Percentiles rank a stretch among this genome's conserved stretches.
Conservation (phyloP, 805 yeast species). For the Yarrowia alimentaria region DNA sequence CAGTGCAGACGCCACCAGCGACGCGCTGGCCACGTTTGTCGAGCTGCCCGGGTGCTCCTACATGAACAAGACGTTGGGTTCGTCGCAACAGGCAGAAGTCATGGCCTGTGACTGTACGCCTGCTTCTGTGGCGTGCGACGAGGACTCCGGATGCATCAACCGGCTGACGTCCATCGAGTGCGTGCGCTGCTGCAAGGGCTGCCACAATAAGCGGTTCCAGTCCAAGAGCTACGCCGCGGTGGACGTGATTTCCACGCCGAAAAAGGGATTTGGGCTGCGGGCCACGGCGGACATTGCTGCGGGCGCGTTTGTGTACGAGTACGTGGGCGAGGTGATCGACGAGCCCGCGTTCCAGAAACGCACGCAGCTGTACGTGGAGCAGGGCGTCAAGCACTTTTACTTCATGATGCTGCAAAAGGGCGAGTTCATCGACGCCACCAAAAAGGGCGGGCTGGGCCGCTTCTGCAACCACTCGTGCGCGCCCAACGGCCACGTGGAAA, state of each 20-base stretch:
- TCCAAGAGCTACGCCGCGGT: slow-evolving; percentile 66
- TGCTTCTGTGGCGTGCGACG: slow-evolving; percentile 68
- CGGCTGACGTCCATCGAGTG: slow-evolving; percentile 91
- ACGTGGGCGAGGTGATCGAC: slow-evolving; percentile 90
- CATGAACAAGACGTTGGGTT: slow-evolving; percentile 60
- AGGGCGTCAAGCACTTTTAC: slow-evolving; percentile 76
- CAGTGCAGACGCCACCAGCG: slow-evolving; percentile 56
- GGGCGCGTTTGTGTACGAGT: slow-evolving; percentile 80
- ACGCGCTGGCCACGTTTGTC: slow-evolving; percentile 61
- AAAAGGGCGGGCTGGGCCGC: slow-evolving; percentile 81
- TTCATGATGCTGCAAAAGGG: slow-evolving; percentile 94
- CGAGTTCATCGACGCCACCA: slow-evolving; percentile 93
- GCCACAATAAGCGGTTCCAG: slow-evolving; percentile 90
- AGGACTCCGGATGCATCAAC: slow-evolving; percentile 86
- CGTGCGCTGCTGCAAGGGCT: slow-evolving; percentile 71
- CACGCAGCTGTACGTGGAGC: slow-evolving; percentile 68
- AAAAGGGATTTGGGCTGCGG: slow-evolving; percentile 87
- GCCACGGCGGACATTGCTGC: slow-evolving; percentile 59
- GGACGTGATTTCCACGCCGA: slow-evolving; percentile 78
- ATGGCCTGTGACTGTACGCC: slow-evolving; percentile 91
- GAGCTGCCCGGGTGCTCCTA: slow-evolving; percentile 62
- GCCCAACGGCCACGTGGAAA: slow-evolving; percentile 93
- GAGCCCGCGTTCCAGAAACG: slow-evolving; percentile 71
- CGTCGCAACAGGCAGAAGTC: slow-evolving; percentile 70
- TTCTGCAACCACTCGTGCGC: slow-evolving; percentile 94